phyloP scores from a whole-genome alignment of 331 rosid genomes.

The Malus hybrid region DNA sequence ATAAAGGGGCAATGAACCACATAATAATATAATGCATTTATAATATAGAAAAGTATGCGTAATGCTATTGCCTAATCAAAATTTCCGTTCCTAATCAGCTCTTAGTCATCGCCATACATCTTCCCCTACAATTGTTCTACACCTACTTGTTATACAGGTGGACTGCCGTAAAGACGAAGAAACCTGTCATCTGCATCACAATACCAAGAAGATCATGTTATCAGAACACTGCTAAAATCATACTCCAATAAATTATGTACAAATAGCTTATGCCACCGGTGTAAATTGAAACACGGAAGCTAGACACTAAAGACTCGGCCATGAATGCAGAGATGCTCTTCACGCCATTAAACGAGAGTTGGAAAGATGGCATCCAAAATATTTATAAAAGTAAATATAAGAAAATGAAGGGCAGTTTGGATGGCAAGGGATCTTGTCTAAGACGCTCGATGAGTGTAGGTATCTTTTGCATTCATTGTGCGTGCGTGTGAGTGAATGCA shows the following conservation, averaged over 20 bases:
- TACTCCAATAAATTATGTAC: neutral
- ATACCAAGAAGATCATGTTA: neutral
- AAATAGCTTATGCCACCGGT: neutral
- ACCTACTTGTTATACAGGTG: slow-evolving; percentile 78
- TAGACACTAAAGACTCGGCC: neutral
- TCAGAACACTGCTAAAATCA: neutral
- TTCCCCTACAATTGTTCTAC: slow-evolving; percentile 11
- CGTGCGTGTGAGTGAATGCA: no score
- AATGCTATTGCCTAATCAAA: slow-evolving; percentile 36
- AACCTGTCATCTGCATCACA: slow-evolving; percentile 87
- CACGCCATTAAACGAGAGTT: neutral
- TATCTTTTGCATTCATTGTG: no score
- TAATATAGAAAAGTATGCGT: neutral
- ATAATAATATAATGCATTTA: neutral
- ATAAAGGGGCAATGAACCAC: no score
- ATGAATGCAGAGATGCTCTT: neutral
- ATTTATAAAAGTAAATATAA: no score
- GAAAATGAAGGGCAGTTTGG: no score
- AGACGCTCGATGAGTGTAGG: neutral
- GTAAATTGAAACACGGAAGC: no score
- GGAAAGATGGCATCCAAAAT: neutral
- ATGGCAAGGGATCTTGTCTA: neutral
- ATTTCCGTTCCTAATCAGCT: slow-evolving; percentile 33
- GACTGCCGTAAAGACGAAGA: slow-evolving; percentile 65
- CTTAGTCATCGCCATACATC: slow-evolving; percentile 7